Conservation (phyloP, 202 grass and related monocot species). For the Tripidium arundinaceum region DNA sequence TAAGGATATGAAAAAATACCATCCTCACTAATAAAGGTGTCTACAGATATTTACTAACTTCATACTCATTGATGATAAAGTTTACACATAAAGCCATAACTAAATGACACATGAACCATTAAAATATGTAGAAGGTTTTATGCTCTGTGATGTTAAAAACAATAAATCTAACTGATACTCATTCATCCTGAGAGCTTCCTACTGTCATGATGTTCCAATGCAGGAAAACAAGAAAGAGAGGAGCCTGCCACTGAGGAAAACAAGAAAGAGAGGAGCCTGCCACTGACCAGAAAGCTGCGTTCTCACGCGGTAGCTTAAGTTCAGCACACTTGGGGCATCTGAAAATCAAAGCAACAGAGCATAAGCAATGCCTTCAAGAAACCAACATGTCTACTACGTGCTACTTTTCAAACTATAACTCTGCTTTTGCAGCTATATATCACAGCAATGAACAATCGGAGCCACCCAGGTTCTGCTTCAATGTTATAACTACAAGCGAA, state of each 20-base stretch:
- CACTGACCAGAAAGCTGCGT: constrained; percentile 84
- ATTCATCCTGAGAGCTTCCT: neutral
- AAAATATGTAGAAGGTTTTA: neutral
- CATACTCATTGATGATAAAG: neutral
- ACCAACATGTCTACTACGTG: neutral
- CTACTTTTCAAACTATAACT: neutral
- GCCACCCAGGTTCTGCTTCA: neutral
- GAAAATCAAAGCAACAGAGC: constrained; percentile 33
- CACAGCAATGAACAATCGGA: neutral
- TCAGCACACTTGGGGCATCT: constrained; percentile 87
- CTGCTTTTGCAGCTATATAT: neutral
- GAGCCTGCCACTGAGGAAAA: no score
- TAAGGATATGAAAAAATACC: no score
- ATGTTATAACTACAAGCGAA: neutral
- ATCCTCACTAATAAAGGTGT: neutral
- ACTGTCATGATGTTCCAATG: neutral
- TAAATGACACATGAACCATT: neutral
- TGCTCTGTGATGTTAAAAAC: neutral
- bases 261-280: neutral
- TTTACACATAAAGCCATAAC: neutral
- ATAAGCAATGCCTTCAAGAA: neutral
- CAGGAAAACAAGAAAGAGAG: neutral
- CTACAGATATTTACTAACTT: neutral
- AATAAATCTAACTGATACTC: neutral
- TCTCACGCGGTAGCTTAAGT: constrained; percentile 72